Base-by-base conservation (phyloP, 306 rosid species). In the Lathyrus aphaca region DNA sequence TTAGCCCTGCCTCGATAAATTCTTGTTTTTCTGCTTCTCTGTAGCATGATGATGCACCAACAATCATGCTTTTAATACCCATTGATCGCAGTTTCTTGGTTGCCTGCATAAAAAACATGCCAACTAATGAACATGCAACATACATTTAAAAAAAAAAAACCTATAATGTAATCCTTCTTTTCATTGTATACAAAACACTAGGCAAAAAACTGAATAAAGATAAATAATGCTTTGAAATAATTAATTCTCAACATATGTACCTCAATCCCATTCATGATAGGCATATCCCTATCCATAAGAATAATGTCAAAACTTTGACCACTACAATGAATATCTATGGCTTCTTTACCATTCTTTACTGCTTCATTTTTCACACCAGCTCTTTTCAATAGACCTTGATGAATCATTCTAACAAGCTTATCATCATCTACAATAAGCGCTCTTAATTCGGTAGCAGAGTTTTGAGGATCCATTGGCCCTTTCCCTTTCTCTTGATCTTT, bases 211-310 rank as follows among this genome's bases (percentile, higher is more conserved):
- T 21, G 59, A 53, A 53, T 53, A 15, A 53, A 53, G 59, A 21
- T 4, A 53, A 51, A 0, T 21, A 53, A 53, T 11, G 56, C 29
- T 18, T 49, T 53, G 32, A 53, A 53, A 53, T 19, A 19, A 21
- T 19, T 1, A 51, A 11, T 9, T 19, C 14, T 19, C n/a, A 25
- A 25, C 7, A 5, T 13, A 54, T 25, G 19, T 72, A 79, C 97
- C 89, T 86, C 82, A 39, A 85, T 81, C 65, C 95, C 95, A 77
- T 80, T 58, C 95, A 88, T 86, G 44, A 84, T 6, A 23, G 95
- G 92, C 97, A 91, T 88, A n/a, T 88, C 92, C 61, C 37, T 63
- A 69, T 88, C 96, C 97, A 88, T 91, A 69, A 91, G 79, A 68
- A 91, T 91, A 7, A 91, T 82, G 64, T 91, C 96, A 77, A 88